phyloP scores from a whole-genome alignment of 345 rosid genomes.

The Citrus sinensis region DVS_A1.0 CM039163.1:3274501-3275000 shows the following conservation, averaged over 20 bases:
- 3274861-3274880: not conserved
- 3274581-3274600: not conserved
- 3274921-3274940: conserved; percentile 23
- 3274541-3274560: too few species aligned
- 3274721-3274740: not conserved
- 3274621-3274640: not conserved
- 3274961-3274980: conserved; percentile 23
- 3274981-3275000: conserved; percentile 21
- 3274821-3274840: not conserved
- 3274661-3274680: not conserved
- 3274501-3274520: not conserved
- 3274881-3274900: conserved; percentile 26
- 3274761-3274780: conserved; percentile 18
- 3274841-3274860: not conserved
- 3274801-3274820: not conserved
- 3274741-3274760: conserved; percentile 28
- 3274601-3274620: not conserved
- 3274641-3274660: not conserved
- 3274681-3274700: conserved; percentile 9
- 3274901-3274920: conserved; percentile 24
- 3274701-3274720: not conserved
- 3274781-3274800: conserved; percentile 4
- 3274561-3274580: not conserved
- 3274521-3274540: not conserved
- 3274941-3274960: conserved; percentile 33